These are phyloP conservation scores for Microbotryum silenes-acaulis DNA, from an alignment of 1,284 basidiomycete species.

Conservation along the genomic window DNA sequence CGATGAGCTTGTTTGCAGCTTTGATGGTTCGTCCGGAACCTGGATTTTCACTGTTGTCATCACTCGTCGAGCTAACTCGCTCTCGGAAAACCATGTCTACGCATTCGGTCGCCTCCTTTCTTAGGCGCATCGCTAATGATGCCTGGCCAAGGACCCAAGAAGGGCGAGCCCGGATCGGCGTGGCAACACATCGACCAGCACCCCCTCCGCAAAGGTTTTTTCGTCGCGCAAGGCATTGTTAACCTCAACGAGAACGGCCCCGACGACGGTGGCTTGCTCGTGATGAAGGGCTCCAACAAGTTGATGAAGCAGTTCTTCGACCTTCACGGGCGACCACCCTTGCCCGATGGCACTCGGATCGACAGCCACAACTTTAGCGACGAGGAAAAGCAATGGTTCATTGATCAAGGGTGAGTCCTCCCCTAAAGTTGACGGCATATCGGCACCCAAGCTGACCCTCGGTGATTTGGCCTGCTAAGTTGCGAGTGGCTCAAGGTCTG, in stretches of 20 bases:
- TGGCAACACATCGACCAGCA: conserved; percentile 33
- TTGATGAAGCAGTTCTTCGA: conserved; percentile 42
- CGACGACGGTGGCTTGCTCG: conserved; percentile 44
- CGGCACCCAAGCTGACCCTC: too few species aligned
- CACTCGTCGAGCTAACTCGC: too few species aligned
- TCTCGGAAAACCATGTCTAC: too few species aligned
- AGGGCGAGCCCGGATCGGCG: conserved; percentile 33
- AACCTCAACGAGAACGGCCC: conserved; percentile 43
- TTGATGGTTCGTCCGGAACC: conserved; percentile 2
- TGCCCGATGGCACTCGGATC: not conserved
- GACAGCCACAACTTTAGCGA: conserved; percentile 13
- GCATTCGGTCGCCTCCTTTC: not conserved
- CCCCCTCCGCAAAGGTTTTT: conserved; percentile 37
- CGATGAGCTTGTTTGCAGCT: conserved; percentile 20
- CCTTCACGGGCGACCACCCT: conserved; percentile 30
- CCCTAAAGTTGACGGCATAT: too few species aligned
- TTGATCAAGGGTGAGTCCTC: conserved; percentile 11
- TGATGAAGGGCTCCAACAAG: conserved; percentile 40
- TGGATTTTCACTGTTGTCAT: not conserved
- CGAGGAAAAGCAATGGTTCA: conserved; percentile 21
- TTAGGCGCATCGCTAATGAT: not conserved
- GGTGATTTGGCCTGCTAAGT: too few species aligned
- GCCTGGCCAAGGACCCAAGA: not conserved
- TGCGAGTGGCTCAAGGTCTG: conserved; percentile 18
- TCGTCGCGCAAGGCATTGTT: conserved; percentile 44